Evolutionary conservation across 495 filamentous ascomycete species (phyloP).

Genomic region (Chaetomidium leptoderma): DNA sequence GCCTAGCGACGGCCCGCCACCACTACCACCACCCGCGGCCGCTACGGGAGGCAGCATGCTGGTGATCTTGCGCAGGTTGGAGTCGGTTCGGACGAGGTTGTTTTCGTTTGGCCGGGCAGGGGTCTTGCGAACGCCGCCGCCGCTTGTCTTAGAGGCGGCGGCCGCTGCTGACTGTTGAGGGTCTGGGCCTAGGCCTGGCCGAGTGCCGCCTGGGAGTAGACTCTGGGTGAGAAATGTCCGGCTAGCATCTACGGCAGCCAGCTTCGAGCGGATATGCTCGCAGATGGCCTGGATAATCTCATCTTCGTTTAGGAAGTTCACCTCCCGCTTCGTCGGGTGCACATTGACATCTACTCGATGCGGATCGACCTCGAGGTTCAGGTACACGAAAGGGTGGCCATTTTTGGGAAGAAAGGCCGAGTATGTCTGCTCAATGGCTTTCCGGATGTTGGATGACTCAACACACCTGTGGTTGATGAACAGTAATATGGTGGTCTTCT

Average conservation of each 20-base stretch:
- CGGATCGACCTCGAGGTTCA: constrained; percentile 91
- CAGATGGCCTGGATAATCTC: constrained; percentile 91
- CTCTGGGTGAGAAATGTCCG: constrained; percentile 92
- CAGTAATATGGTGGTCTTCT: constrained; percentile 80
- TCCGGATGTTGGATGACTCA: constrained; percentile 84
- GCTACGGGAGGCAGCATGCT: constrained; percentile 69
- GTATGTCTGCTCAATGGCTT: constrained; percentile 88
- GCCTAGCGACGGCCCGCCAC: neutral
- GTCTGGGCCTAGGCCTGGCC: constrained; percentile 33
- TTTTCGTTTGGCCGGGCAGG: constrained; percentile 71
- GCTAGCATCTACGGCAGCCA: constrained; percentile 89
- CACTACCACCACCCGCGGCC: constrained; percentile 6
- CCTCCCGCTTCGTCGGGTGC: constrained; percentile 95
- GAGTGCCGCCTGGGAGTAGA: constrained; percentile 65
- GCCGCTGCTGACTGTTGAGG: constrained; percentile 31
- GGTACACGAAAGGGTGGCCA: constrained; percentile 89
- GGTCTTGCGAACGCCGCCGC: constrained; percentile 34
- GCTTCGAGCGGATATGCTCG: constrained; percentile 68
- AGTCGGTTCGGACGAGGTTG: constrained; percentile 86
- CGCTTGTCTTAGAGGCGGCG: constrained; percentile 38
- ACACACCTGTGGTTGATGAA: constrained; percentile 99
- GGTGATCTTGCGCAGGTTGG: constrained; percentile 89
- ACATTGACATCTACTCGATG: constrained; percentile 95
- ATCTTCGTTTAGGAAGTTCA: constrained; percentile 97
- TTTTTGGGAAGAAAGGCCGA: constrained; percentile 87